Evolutionary conservation across 2,329 filamentous ascomycete species (phyloP).

Genomic region (Arthroderma sp.): DNA sequence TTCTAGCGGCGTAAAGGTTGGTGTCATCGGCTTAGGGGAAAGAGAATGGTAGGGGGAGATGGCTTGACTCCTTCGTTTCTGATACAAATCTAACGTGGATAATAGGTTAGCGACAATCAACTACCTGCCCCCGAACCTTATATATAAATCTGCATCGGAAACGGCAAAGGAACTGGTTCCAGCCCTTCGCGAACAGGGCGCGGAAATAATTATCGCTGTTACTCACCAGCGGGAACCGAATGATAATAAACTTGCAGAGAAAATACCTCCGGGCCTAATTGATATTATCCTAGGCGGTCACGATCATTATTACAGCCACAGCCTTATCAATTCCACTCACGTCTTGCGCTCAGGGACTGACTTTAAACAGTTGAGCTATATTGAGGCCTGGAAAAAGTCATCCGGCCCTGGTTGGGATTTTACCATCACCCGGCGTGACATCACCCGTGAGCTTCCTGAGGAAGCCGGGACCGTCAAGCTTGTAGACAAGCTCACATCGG

Average conservation of each 20-base stretch:
- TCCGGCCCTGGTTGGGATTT: slow-evolving; percentile 57
- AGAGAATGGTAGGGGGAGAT: slow-evolving; percentile 58
- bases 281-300: slow-evolving; percentile 83
- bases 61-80: neutral
- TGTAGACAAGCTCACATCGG: slow-evolving; percentile 57
- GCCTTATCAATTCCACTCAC: slow-evolving; percentile 64
- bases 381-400: slow-evolving; percentile 57
- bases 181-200: slow-evolving; percentile 59
- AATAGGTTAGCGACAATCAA: slow-evolving; percentile 70
- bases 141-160: slow-evolving; percentile 66
- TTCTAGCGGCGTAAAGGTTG: slow-evolving; percentile 74
- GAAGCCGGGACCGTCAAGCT: slow-evolving; percentile 50
- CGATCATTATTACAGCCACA: slow-evolving; percentile 78
- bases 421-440: slow-evolving; percentile 61
- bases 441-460: slow-evolving; percentile 55
- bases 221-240: slow-evolving; percentile 84
- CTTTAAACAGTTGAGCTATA: slow-evolving; percentile 83
- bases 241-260: slow-evolving; percentile 70
- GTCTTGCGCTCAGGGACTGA: slow-evolving; percentile 80
- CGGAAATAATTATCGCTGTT: slow-evolving; percentile 69
- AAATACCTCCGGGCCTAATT: slow-evolving; percentile 56
- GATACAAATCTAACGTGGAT: neutral
- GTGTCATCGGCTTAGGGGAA: slow-evolving; percentile 74
- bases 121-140: slow-evolving; percentile 64
- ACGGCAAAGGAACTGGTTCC: slow-evolving; percentile 68